Evolutionary conservation across 768 basidiomycete genomes (phyloP), one percentile per base, ranked within the genome.

Genomic region (Boletus insuetus): DNA sequence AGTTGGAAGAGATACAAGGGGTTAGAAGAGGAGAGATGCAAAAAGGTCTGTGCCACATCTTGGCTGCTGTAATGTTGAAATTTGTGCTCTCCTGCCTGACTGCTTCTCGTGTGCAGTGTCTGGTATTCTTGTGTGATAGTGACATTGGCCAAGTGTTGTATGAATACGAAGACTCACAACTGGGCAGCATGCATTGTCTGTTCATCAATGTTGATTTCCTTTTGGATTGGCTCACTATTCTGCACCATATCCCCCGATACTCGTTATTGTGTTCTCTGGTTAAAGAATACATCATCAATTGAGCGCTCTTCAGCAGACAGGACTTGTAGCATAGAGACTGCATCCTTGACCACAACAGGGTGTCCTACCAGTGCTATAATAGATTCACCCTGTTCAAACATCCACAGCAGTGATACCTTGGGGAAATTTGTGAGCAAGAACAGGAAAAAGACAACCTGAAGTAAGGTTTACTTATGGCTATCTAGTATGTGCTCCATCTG

Each of bases 21-120:
- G 4, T 46, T 2, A 53, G 50, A 12, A 32, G 3, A 14, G 5
- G 4, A 9, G 32, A 34, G 12, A 34, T 9, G 9, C 32, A 8
- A 34, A 34, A 9, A 13, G 10, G 32, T 13, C 32, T 10, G 31
- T 4, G 20, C 59, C 80, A 53, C 41, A 93, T 94, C 82, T 98
- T 98, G 47, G 94, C 95, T 9, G 96, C 94, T 1, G 89, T 93
- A 74, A 98, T 98, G 71, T 98, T 98, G 93, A 94, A 56, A 90
- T 87, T 76, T 97, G 95, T 0, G 96, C 96, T 75, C 96, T 98
- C 60, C 94, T 81, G 44, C 95, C 95, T 20, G 90, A 87, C 73
- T 94, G 92, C 71, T 95, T 81, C 74, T 97, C 92, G 19, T 95
- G 94, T 63, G 89, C 92, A 51, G 94, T 84, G 79, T 96, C 94